Conservation (phyloP, 2,329 filamentous ascomycete species). For the Alternaria ethzedia region DNA sequence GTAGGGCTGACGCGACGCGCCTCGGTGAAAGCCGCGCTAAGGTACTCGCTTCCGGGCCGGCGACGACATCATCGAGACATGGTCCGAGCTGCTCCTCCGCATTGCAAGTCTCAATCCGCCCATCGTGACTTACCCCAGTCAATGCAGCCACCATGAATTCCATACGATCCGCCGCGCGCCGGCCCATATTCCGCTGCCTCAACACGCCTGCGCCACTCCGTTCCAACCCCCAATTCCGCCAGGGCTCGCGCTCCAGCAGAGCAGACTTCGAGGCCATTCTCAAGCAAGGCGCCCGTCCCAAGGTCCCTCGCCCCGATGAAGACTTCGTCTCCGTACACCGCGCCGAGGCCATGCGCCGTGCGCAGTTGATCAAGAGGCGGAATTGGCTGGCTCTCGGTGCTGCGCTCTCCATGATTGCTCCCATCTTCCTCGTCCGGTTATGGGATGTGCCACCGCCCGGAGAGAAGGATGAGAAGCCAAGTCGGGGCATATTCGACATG, state of each 20-base stretch:
- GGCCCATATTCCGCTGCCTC: conserved; percentile 40
- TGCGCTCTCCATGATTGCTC: conserved; percentile 45
- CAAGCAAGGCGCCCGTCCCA: conserved; percentile 12
- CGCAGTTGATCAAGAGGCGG: conserved; percentile 29
- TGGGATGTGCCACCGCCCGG: conserved; percentile 37
- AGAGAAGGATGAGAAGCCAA: conserved; percentile 26
- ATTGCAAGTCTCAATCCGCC: conserved; percentile 3
- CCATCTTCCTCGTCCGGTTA: conserved; percentile 43
- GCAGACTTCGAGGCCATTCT: conserved; percentile 22
- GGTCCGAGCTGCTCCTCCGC: conserved; percentile 16
- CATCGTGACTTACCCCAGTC: background rate
- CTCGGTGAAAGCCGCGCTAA: conserved; percentile 6
- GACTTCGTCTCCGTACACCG: conserved; percentile 46
- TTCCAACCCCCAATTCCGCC: conserved; percentile 20
- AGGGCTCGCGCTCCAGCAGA: conserved; percentile 23
- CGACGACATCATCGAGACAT: conserved; percentile 24
- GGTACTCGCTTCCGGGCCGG: background rate
- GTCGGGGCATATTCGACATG: conserved; percentile 32
- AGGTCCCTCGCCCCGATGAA: conserved; percentile 22
- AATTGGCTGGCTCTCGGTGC: conserved; percentile 46
- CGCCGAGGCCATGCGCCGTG: conserved; percentile 38
- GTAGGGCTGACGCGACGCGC: conserved; percentile 29
- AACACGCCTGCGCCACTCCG: conserved; percentile 20
- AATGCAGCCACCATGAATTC: conserved; percentile 36
- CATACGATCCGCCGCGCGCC: conserved; percentile 37